Percentiles rank a stretch among this genome's conserved stretches.
phyloP scores from a whole-genome alignment of 2,329 filamentous ascomycete genomes.

The Paracorniculantispora psalliotae region DNA sequence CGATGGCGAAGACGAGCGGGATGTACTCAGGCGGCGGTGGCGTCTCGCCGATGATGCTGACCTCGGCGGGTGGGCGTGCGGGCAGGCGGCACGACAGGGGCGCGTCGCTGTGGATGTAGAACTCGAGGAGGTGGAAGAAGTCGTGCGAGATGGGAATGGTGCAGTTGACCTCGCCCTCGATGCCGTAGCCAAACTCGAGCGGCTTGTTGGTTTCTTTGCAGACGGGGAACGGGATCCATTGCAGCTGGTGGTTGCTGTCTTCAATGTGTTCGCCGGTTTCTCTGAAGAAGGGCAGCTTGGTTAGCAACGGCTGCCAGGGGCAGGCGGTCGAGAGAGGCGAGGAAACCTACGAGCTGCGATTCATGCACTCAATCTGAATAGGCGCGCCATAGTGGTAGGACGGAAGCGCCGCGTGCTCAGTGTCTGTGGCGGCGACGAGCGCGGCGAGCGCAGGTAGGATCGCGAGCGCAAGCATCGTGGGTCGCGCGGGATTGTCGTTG shows the following conservation, averaged over 20 bases:
- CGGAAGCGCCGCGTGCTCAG: constrained; percentile 42
- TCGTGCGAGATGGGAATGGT: constrained; percentile 73
- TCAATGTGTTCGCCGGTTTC: constrained; percentile 89
- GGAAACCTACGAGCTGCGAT: constrained; percentile 62
- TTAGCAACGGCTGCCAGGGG: background rate
- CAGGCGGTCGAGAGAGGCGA: background rate
- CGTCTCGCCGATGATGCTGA: constrained; percentile 50
- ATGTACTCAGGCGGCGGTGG: constrained; percentile 59
- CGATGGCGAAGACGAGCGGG: constrained; percentile 81
- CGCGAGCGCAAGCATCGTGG: constrained; percentile 12
- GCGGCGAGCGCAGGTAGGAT: constrained; percentile 23
- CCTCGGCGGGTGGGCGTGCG: constrained; percentile 59
- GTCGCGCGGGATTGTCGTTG: background rate
- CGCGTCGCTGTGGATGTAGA: constrained; percentile 96
- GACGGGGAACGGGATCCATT: constrained; percentile 85
- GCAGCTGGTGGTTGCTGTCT: constrained; percentile 71
- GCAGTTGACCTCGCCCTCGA: constrained; percentile 77
- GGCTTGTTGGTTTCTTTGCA: constrained; percentile 84
- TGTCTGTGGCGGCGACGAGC: constrained; percentile 20
- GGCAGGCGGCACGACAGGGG: constrained; percentile 88
- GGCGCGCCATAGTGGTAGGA: constrained; percentile 63
- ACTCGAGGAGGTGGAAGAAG: constrained; percentile 84
- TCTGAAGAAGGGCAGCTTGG: constrained; percentile 36
- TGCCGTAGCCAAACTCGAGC: constrained; percentile 81
- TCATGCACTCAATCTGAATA: constrained; percentile 68